phyloP scores from a whole-genome alignment of 257 asterid species.

The Misopates orontium region DNA sequence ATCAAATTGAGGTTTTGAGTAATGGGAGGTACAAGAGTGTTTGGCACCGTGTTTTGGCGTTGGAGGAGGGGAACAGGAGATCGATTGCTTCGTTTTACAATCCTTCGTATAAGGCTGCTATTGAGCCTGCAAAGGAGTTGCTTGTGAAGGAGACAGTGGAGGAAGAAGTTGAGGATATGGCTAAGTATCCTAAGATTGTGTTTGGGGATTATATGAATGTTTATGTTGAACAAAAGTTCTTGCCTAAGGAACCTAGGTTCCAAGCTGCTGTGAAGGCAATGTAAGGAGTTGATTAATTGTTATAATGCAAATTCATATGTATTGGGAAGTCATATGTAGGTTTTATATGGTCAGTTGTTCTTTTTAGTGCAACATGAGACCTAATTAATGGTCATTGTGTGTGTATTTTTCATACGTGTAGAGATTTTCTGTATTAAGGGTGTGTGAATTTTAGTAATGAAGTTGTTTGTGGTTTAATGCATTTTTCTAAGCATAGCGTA shows the following conservation, averaged over 20 bases:
- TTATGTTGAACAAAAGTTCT: conserved; percentile 70
- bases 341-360: neutral
- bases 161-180: conserved; percentile 3
- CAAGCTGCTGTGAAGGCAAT: conserved; percentile 70
- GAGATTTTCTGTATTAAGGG: neutral
- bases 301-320: neutral
- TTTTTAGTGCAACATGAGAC: neutral
- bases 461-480: conserved; percentile 19
- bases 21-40: conserved; percentile 83
- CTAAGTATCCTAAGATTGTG: conserved; percentile 61
- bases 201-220: conserved; percentile 83
- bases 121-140: conserved; percentile 59
- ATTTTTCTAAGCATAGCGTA: no score
- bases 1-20: conserved; percentile 70
- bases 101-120: conserved; percentile 65
- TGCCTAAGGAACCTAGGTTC: conserved; percentile 78
- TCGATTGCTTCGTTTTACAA: conserved; percentile 88
- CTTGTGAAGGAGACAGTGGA: conserved; percentile 17
- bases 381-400: conserved; percentile 1
- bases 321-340: neutral
- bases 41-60: conserved; percentile 74
- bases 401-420: neutral
- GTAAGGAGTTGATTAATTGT: conserved; percentile 21
- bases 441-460: neutral
- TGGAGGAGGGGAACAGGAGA: conserved; percentile 63